Percentiles rank a stretch among this genome's conserved stretches.
Evolutionary conservation across 805 yeast species (phyloP).

Genomic region (Grigorovia yakushimaensis): DNA sequence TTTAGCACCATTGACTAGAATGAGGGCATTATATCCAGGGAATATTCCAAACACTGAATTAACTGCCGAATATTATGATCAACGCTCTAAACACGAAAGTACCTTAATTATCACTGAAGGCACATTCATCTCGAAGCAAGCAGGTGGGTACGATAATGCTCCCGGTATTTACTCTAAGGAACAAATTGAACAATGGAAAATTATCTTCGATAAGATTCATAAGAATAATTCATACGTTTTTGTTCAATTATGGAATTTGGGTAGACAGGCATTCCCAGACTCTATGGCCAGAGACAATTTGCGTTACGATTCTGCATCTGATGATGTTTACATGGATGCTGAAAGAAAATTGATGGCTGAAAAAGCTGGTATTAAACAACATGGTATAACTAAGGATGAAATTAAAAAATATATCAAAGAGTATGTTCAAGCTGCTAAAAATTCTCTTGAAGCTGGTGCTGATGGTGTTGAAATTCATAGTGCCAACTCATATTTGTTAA

Average conservation of each 20-base stretch:
- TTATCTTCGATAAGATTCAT: constrained; percentile 41
- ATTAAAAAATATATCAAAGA: constrained; percentile 33
- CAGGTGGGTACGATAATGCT: constrained; percentile 34
- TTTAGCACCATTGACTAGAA: constrained; percentile 35
- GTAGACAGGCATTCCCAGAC: constrained; percentile 34
- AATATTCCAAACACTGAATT: constrained; percentile 35
- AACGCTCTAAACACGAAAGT: constrained; percentile 45
- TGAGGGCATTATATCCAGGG: constrained; percentile 26
- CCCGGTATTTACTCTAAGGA: constrained; percentile 44
- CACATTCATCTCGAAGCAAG: constrained; percentile 34
- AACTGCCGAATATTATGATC: constrained; percentile 40
- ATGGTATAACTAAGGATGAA: constrained; percentile 23
- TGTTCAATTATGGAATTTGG: constrained; percentile 46
- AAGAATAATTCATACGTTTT: constrained; percentile 36
- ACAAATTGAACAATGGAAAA: constrained; percentile 41
- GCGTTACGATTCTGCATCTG: constrained; percentile 34
- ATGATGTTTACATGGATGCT: constrained; percentile 27
- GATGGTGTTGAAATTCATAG: constrained; percentile 61
- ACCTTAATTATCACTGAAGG: constrained; percentile 49
- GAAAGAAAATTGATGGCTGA: constrained; percentile 28
- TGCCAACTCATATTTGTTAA: constrained; percentile 56
- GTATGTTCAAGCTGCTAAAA: constrained; percentile 37
- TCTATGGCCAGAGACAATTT: constrained; percentile 29
- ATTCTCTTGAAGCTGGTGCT: constrained; percentile 28
- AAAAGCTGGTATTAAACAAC: constrained; percentile 25